Conservation (phyloP, 2,329 filamentous ascomycete genomes). For the Xylariaceae sp. region DNA sequence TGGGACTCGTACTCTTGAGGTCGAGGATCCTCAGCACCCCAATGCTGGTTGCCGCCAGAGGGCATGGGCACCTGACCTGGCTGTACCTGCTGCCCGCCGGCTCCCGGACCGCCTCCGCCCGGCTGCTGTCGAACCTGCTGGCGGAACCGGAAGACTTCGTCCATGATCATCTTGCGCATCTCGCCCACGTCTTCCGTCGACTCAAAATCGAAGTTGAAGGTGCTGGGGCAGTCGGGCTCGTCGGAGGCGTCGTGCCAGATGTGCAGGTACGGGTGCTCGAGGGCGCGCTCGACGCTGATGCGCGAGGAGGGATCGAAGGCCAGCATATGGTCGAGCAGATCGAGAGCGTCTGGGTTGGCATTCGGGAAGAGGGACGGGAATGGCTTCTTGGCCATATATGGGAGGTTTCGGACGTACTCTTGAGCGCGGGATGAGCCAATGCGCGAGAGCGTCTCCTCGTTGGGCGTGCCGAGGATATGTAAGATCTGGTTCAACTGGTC, state of each 20-base stretch:
- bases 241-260: constrained; percentile 99
- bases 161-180: constrained; percentile 95
- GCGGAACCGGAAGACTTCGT: constrained; percentile 89
- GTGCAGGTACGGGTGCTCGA: constrained; percentile 92
- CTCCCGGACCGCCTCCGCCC: constrained; percentile 27
- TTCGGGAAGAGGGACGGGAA: constrained; percentile 88
- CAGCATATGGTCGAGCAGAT: constrained; percentile 94
- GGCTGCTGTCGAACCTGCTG: constrained; percentile 51
- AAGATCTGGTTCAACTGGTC: constrained; percentile 99
- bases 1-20: constrained; percentile 53
- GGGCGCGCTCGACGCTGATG: constrained; percentile 89
- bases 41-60: constrained; percentile 41
- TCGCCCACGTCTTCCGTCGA: constrained; percentile 91
- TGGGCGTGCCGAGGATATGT: constrained; percentile 94
- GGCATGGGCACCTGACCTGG: constrained; percentile 50
- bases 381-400: constrained; percentile 87
- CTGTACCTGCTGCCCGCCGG: constrained; percentile 32
- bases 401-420: constrained; percentile 96
- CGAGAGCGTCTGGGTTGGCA: constrained; percentile 92
- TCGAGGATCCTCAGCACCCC: constrained; percentile 56
- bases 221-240: constrained; percentile 87
- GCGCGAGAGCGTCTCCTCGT: constrained; percentile 86
- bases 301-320: constrained; percentile 93
- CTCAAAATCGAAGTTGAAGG: constrained; percentile 98
- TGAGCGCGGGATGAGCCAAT: constrained; percentile 95